Base-by-base conservation (phyloP, 2,329 filamentous ascomycete genomes). In the Colletotrichum agaves region DNA sequence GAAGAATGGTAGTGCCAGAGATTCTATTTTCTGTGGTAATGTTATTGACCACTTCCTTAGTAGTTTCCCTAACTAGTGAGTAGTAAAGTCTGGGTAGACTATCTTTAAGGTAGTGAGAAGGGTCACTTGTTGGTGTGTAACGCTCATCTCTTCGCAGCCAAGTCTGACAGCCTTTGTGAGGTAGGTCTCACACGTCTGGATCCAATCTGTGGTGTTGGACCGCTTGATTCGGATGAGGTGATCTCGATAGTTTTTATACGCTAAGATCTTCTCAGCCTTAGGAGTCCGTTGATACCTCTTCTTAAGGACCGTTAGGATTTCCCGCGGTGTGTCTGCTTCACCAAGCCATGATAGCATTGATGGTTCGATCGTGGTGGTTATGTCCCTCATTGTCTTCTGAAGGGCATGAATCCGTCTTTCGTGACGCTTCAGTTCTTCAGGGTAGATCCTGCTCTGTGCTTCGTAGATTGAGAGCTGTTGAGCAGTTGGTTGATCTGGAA, bases 61-160 rank as follows among this genome's bases (percentile, higher is more conserved):
- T 47, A 47, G 44, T 47, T 47, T 47, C 44, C 21, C 44, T 47
- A 47, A n/a, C 44, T n/a, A 47, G 44, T n/a, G 44, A 47, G 44
- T 17, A 47, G 44, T n/a, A 17, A 47, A 47, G 44, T 47, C 44
- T 47, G 44, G 44, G 44, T 47, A 47, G 44, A 47, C 44, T 47
- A 17, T 47, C 44, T 47, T 47, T n/a, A 47, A 47, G 44, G 44
- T 47, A 17, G 44, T 47, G 44, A 47, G 44, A 47, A 47, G 44
- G 44, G 44, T 47, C 44, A 47, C 44, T 47, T 47, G n/a, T 47
- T 47, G 44, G 12, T 47, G n/a, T 47, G n/a, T 47, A 17, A 47
- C 44, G 44, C 44, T 47, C 44, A 47, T 47, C 44, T 47, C n/a
- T 47, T 47, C 44, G n/a, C 44, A 47, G 44, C 44, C 44, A 47